phyloP scores from a whole-genome alignment of 306 rosid genomes.

The Vigna unguiculata region DNA sequence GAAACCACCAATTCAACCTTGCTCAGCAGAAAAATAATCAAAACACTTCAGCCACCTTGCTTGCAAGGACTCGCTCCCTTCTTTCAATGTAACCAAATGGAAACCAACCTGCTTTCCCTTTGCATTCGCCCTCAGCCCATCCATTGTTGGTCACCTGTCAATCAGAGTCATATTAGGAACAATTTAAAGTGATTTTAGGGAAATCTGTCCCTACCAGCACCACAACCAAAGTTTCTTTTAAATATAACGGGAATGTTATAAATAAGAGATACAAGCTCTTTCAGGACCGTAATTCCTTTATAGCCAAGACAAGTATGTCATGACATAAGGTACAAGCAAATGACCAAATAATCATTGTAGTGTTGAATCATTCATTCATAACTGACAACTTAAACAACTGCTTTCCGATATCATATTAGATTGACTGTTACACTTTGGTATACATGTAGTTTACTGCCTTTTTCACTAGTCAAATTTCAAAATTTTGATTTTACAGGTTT shows the following conservation, averaged over 20 bases:
- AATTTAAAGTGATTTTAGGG: slow-evolving; percentile 21
- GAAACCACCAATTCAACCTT: slow-evolving; percentile 40
- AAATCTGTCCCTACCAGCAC: neutral
- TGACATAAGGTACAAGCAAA: neutral
- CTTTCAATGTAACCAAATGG: slow-evolving; percentile 91
- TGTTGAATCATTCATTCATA: neutral
- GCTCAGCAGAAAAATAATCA: slow-evolving; percentile 46
- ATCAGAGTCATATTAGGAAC: slow-evolving; percentile 30
- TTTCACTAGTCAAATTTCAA: neutral
- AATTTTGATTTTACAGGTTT: neutral
- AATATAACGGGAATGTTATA: neutral
- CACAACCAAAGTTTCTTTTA: neutral
- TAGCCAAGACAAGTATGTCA: neutral
- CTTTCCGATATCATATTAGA: neutral
- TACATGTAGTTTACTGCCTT: neutral
- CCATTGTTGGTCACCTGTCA: slow-evolving; percentile 87
- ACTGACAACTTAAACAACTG: slow-evolving; percentile 7
- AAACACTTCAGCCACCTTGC: slow-evolving; percentile 95
- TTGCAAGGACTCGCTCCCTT: slow-evolving; percentile 91
- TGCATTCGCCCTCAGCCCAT: slow-evolving; percentile 99
- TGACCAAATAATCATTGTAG: neutral
- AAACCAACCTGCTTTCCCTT: slow-evolving; percentile 98
- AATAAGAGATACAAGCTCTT: slow-evolving; percentile 9
- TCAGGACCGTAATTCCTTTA: slow-evolving; percentile 25
- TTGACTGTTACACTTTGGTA: neutral